Evolutionary conservation across 75 land plant species (phyloP).

Genomic region (Gnetum montanum): DNA sequence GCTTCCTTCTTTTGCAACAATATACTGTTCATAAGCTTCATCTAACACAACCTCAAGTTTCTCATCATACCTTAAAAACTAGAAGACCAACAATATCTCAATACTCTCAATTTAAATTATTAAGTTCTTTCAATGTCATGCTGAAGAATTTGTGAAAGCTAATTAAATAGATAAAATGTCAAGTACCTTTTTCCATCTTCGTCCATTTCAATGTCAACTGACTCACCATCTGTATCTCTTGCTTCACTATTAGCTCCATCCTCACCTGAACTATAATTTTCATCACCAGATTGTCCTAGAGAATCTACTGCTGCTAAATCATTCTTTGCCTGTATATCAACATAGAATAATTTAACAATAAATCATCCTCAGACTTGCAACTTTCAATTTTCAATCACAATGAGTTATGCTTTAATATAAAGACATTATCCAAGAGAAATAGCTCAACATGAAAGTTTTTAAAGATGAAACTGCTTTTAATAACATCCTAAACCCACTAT

Average conservation of each 20-base stretch:
- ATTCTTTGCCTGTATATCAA: conserved; percentile 46
- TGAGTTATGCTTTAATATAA: conserved; percentile 26
- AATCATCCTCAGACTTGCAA: no score
- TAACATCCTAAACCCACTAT: neutral
- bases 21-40: conserved; percentile 64
- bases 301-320: conserved; percentile 56
- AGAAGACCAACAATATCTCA: neutral
- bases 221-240: conserved; percentile 15
- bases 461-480: neutral
- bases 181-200: conserved; percentile 54
- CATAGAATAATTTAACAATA: no score
- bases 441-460: neutral
- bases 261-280: conserved; percentile 31
- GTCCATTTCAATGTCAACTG: conserved; percentile 66
- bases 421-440: neutral
- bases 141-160: neutral
- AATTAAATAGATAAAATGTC: conserved; percentile 15
- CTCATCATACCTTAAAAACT: conserved; percentile 51
- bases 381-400: no score
- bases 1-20: conserved; percentile 62
- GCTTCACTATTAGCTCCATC: conserved; percentile 3
- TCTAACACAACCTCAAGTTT: conserved; percentile 73
- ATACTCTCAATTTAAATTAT: neutral
- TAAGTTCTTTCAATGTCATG: neutral
- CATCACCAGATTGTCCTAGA: conserved; percentile 45